Percentiles rank a stretch among this genome's conserved stretches.
Evolutionary conservation across 306 rosid species (phyloP).

Genomic region (Quercus gilva): DNA sequence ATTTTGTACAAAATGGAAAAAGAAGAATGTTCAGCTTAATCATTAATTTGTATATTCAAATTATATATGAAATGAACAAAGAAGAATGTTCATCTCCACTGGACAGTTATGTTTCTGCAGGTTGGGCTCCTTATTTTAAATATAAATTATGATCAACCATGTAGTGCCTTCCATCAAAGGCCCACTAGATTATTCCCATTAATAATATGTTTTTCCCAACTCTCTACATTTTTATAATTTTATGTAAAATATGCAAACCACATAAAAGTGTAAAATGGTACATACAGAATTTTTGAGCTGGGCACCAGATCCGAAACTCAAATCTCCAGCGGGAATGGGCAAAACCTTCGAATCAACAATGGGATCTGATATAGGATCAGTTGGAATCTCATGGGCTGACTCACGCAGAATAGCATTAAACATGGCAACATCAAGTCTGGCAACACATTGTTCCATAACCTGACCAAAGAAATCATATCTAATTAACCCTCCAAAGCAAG

Average conservation of each 20-base stretch:
- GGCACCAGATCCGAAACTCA: slow-evolving; percentile 98
- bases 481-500: slow-evolving; percentile 23
- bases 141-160: neutral
- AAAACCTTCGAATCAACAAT: slow-evolving; percentile 84
- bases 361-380: slow-evolving; percentile 97
- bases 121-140: neutral
- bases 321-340: slow-evolving; percentile 94
- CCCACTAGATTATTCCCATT: neutral
- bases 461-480: slow-evolving; percentile 32
- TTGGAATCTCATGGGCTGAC: slow-evolving; percentile 91
- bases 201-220: neutral
- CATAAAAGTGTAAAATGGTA: neutral
- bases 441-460: slow-evolving; percentile 89
- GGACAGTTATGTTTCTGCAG: neutral
- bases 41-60: neutral
- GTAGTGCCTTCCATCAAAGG: neutral
- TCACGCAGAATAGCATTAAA: slow-evolving; percentile 95
- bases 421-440: slow-evolving; percentile 94
- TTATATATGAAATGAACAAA: neutral
- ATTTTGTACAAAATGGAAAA: no score
- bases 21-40: no score
- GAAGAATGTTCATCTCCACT: neutral
- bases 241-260: neutral
- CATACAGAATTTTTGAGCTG: slow-evolving; percentile 91
- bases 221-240: neutral